These are phyloP conservation scores for Ogataea hybrid DNA, from an alignment of 1,139 yeast species.

Conservation along the genomic window DNA sequence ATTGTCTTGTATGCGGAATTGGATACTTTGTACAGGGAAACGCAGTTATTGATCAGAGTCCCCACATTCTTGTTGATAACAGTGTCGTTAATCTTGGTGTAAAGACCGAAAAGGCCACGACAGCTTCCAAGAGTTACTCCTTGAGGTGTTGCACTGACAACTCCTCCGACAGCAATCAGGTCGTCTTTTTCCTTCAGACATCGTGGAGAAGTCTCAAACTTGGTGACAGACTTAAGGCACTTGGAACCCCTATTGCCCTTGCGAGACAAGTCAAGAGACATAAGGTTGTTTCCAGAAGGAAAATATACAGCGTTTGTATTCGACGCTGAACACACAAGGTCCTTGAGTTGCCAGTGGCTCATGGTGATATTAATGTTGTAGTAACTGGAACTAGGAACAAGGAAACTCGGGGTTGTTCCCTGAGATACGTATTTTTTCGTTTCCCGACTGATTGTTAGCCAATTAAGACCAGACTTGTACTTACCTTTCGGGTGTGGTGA, in stretches of 20 bases:
- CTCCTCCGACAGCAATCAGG: conserved; percentile 69
- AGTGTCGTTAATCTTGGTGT: conserved; percentile 46
- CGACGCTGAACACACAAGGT: conserved; percentile 56
- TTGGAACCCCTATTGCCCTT: conserved; percentile 35
- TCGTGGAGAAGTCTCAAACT: conserved; percentile 61
- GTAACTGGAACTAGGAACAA: conserved; percentile 19
- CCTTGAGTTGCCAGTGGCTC: conserved; percentile 87
- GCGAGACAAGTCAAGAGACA: conserved; percentile 35
- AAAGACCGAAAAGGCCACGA: conserved; percentile 64
- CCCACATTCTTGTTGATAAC: conserved; percentile 61
- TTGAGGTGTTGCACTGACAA: conserved; percentile 29
- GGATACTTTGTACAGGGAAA: conserved; percentile 49
- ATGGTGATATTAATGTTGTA: conserved; percentile 34
- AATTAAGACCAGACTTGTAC: neutral
- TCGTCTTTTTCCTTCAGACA: conserved; percentile 65
- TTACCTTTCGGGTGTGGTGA: conserved; percentile 12
- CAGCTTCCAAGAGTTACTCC: conserved; percentile 29
- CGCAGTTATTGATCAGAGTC: conserved; percentile 80
- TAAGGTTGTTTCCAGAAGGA: conserved; percentile 47
- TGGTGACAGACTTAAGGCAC: conserved; percentile 29
- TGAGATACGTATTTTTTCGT: conserved; percentile 1
- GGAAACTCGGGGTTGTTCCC: conserved; percentile 11
- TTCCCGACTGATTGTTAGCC: conserved; percentile 5
- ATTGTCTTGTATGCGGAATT: conserved; percentile 48
- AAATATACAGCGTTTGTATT: conserved; percentile 44